Evolutionary conservation across 2,329 filamentous ascomycete genomes (phyloP), one percentile per base, ranked within the genome.

Genomic region (Endoconidiophora polonica): DNA sequence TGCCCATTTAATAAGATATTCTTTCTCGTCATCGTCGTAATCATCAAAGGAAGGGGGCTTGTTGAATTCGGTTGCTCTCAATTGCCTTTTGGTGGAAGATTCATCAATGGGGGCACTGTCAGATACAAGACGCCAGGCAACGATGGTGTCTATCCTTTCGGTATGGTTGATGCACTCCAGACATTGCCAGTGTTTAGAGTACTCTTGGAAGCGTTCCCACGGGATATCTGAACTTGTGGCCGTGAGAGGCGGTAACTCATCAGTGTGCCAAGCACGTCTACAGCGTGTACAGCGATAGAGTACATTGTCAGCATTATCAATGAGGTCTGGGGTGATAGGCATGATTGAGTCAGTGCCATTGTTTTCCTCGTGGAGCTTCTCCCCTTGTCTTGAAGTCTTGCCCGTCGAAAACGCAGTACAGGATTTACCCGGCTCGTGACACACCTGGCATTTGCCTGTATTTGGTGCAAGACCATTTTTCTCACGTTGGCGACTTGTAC

Each of bases 1-100:
- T 42, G 83, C 78, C 86, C 88, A 96, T 61, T 91, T 94, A 57
- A 98, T 67, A 2, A 98, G 73, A 59, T 96, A 98, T 57, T 95
- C 86, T 56, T 88, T 88, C n/a, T 83, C 71, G 49, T 86, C 82
- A 33, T 69, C 66, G 9, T 45, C 46, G 29, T 64, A 45, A 59
- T 91, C 82, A 9, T 66, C 63, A n/a, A 33, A 48, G 18, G 12
- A 5, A 16, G 16, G 38, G 12, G 23, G 14, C 3, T 16, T 5
- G 7, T 12, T 41, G 22, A 2, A 10, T 38, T 36, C 29, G 29
- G 29, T 33, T 33, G 12, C 12, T 12, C 29, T 33, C 9, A 12
- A 33, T 33, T 12, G 29, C 4, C 29, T 7, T 33, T 7, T 33
- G 5, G 12, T 33, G 5, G 52, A 38, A 0, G 55, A 55, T 3